Conservation (phyloP, 768 basidiomycete species). For the Amanita phalloides region DNA sequence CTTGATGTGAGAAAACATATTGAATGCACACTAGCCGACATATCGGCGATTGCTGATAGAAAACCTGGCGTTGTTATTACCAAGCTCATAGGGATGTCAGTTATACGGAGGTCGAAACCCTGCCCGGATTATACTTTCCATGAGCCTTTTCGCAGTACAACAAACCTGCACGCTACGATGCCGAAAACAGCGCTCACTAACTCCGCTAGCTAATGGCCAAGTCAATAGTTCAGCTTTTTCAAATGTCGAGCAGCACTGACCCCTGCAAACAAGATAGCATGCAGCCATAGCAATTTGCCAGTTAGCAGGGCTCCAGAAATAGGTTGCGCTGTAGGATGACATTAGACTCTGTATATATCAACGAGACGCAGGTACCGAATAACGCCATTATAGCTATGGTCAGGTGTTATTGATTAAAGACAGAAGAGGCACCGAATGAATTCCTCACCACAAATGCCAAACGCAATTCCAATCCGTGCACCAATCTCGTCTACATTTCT, state of each 20-base stretch:
- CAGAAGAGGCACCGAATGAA: background rate
- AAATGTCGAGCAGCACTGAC: background rate
- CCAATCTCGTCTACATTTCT: constrained; percentile 34
- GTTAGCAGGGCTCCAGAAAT: constrained; percentile 42
- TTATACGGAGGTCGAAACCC: background rate
- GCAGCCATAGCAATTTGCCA: constrained; percentile 30
- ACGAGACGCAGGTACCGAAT: constrained; percentile 19
- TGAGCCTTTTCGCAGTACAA: background rate
- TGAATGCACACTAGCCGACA: too few relatives aligned
- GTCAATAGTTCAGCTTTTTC: background rate
- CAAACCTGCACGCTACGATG: background rate
- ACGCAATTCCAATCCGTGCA: constrained; percentile 34
- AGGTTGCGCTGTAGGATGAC: constrained; percentile 24
- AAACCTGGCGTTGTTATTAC: background rate
- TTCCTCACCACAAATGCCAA: constrained; percentile 27
- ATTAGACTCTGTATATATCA: background rate
- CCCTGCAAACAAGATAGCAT: constrained; percentile 6
- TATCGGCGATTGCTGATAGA: background rate
- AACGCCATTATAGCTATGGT: constrained; percentile 16
- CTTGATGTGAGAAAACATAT: too few relatives aligned
- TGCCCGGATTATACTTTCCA: background rate
- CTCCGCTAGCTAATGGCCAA: background rate
- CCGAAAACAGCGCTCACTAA: background rate
- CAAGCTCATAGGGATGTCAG: background rate
- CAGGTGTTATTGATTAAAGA: background rate